phyloP scores from a whole-genome alignment of 176 grass and related monocot species.

The Ampelocalamus luodianensis region DNA sequence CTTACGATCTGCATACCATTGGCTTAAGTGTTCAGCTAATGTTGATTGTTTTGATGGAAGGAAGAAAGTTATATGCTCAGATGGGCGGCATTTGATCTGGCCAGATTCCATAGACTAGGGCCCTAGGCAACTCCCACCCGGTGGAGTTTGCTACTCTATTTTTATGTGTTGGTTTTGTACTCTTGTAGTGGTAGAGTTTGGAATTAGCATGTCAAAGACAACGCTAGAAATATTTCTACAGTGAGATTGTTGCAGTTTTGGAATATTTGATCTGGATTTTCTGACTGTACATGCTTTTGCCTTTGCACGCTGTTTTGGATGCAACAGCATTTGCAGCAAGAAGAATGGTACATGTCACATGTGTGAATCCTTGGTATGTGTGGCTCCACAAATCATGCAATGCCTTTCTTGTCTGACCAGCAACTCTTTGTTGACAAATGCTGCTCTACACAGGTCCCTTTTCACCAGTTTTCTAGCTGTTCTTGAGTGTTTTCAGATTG shows the following conservation, averaged over 20 bases:
- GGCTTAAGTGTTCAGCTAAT: background rate
- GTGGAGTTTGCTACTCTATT: background rate
- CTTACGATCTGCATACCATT: background rate
- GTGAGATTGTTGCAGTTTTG: background rate
- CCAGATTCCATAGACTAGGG: background rate
- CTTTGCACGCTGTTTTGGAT: background rate
- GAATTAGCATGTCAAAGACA: slow-evolving; percentile 1
- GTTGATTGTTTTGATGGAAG: background rate
- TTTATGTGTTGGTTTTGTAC: background rate
- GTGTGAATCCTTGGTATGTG: background rate
- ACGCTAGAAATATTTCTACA: background rate
- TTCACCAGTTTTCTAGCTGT: background rate
- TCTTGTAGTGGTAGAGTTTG: background rate
- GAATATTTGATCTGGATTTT: background rate
- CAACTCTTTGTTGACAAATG: slow-evolving; percentile 20
- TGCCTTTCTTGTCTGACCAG: slow-evolving; percentile 27
- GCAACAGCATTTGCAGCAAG: background rate
- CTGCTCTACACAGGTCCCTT: background rate
- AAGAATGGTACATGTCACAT: background rate
- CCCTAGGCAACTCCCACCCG: background rate
- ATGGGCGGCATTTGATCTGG: background rate
- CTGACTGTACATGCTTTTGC: background rate
- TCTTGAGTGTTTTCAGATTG: background rate
- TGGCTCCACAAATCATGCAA: slow-evolving; percentile 21
- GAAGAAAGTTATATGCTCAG: background rate